A percentile compares a stretch with the other conserved stretches of the same genome.
Conservation (phyloP, 495 filamentous ascomycete genomes). For the Lophiostoma macrostomum region DNA sequence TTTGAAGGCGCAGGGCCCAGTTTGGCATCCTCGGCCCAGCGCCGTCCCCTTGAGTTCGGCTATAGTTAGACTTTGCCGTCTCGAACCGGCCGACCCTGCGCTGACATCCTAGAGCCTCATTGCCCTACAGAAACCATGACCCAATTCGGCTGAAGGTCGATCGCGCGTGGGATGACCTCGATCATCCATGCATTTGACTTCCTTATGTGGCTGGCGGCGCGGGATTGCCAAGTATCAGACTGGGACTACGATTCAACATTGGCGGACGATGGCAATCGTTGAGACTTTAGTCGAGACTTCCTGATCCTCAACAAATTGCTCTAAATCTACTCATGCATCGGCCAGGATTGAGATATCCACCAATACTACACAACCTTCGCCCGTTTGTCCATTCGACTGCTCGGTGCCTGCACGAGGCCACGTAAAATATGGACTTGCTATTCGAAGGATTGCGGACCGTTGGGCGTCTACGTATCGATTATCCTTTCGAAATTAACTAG, state of each 20-base stretch:
- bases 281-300: too few relatives aligned
- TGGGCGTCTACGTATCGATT: too few relatives aligned
- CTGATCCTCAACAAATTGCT: conserved; percentile 14
- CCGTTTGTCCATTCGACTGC: too few relatives aligned
- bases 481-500: too few relatives aligned
- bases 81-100: conserved; percentile 1
- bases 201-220: conserved; percentile 7
- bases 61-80: conserved; percentile 2
- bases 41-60: not conserved
- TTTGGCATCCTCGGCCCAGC: not conserved
- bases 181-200: conserved; percentile 14
- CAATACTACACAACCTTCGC: too few relatives aligned
- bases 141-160: conserved; percentile 7
- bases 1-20: not conserved
- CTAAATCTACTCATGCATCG: too few relatives aligned
- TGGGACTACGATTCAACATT: conserved; percentile 7
- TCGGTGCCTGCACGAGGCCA: too few relatives aligned
- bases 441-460: too few relatives aligned
- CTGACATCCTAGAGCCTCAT: conserved; percentile 26
- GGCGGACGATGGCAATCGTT: not conserved
- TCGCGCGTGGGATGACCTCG: conserved; percentile 26
- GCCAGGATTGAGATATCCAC: too few relatives aligned
- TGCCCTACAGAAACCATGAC: not conserved
- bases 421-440: too few relatives aligned
- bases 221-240: conserved; percentile 22